Percentiles rank a stretch among this genome's conserved stretches.
These are phyloP conservation scores for Dryadomyces quercus-mongolicae DNA, from an alignment of 2,329 filamentous ascomycete genomes.

Conservation along the genomic window DNA sequence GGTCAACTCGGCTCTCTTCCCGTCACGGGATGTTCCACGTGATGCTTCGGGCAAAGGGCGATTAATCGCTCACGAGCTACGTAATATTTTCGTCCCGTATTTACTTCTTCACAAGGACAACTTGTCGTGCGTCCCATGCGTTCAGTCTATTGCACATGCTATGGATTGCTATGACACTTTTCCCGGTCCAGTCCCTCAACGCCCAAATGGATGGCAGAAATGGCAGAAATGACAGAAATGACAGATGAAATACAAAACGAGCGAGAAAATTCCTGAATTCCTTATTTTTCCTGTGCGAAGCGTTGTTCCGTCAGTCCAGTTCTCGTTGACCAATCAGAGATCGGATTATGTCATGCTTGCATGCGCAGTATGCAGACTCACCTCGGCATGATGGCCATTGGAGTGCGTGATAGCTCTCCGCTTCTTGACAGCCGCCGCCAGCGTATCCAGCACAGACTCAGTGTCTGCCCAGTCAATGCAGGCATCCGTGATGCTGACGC, in stretches of 20 bases:
- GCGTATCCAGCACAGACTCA: conserved; percentile 58
- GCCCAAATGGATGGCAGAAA: too few relatives aligned
- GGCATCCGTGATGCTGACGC: conserved; percentile 93
- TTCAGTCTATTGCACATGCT: too few relatives aligned
- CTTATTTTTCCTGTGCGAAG: too few relatives aligned
- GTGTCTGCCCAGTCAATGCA: conserved; percentile 95
- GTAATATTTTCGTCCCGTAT: not conserved
- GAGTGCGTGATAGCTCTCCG: conserved; percentile 38
- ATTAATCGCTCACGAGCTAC: conserved; percentile 11
- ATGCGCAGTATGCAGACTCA: not conserved
- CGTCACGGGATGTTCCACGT: conserved; percentile 9
- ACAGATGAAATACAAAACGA: too few relatives aligned
- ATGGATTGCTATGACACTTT: too few relatives aligned
- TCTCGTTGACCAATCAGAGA: not conserved
- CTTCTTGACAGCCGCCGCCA: conserved; percentile 70
- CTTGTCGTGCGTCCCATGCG: too few relatives aligned
- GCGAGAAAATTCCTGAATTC: too few relatives aligned
- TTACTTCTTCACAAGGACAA: not conserved
- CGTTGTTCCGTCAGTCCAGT: too few relatives aligned
- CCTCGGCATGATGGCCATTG: conserved; percentile 5
- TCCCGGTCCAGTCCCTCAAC: too few relatives aligned
- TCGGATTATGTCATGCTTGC: not conserved
- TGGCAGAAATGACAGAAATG: too few relatives aligned
- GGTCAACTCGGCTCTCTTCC: conserved; percentile 8
- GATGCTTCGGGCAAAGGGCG: conserved; percentile 7